Evolutionary conservation across 306 rosid genomes (phyloP).

Genomic region (Trifolium repens): DNA sequence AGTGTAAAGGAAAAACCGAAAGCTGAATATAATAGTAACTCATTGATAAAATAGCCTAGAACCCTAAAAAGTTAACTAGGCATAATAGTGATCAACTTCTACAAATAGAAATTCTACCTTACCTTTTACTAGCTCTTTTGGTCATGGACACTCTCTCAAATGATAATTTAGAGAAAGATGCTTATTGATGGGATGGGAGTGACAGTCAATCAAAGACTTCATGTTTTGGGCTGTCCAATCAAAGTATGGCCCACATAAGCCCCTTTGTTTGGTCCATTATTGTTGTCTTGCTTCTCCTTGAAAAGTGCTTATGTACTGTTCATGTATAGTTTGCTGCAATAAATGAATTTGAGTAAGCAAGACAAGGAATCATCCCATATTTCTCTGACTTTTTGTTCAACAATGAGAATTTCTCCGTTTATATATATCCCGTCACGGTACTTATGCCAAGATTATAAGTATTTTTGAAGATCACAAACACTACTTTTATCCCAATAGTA

Average conservation of each 20-base stretch:
- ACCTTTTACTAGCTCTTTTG: slow-evolving; percentile 49
- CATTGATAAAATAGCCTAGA: no score
- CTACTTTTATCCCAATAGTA: not conserved
- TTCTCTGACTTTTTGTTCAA: slow-evolving; percentile 49
- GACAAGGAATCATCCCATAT: slow-evolving; percentile 29
- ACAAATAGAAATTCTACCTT: slow-evolving; percentile 34
- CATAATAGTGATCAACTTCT: no score
- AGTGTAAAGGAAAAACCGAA: no score
- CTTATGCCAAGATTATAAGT: slow-evolving; percentile 30
- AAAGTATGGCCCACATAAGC: slow-evolving; percentile 39
- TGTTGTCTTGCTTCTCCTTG: not conserved
- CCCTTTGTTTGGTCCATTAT: slow-evolving; percentile 40
- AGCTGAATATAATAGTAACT: no score
- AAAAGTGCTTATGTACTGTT: no score
- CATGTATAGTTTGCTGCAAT: no score
- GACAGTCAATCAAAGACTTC: slow-evolving; percentile 46
- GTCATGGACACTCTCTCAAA: slow-evolving; percentile 40
- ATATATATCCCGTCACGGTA: slow-evolving; percentile 35
- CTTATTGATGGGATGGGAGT: slow-evolving; percentile 45
- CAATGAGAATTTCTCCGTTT: slow-evolving; percentile 53
- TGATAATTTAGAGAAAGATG: slow-evolving; percentile 45
- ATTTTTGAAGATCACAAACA: not conserved
- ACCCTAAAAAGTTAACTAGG: no score
- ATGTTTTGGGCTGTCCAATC: slow-evolving; percentile 55
- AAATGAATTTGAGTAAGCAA: no score